These are phyloP conservation scores for Oemleria cerasiformis DNA, from an alignment of 306 rosid genomes.

Conservation along the genomic window DNA sequence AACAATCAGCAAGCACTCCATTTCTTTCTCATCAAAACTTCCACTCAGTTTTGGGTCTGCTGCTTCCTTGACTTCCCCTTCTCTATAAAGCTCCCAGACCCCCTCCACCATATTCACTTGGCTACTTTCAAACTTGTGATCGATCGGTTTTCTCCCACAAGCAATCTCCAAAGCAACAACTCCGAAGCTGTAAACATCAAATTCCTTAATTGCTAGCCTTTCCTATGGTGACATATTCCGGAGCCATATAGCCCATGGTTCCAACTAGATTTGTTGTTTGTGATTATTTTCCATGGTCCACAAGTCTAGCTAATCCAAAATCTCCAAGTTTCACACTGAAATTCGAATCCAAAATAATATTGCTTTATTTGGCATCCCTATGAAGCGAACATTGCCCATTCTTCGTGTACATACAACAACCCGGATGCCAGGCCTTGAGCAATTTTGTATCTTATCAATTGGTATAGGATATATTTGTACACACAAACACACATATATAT, in stretches of 20 bases:
- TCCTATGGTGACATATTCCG: background rate
- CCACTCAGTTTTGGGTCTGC: conserved; percentile 11
- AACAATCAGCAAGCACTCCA: conserved; percentile 9
- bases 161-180: no score
- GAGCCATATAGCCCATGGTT: background rate
- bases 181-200: background rate
- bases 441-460: conserved; percentile 22
- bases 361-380: background rate
- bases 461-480: no score
- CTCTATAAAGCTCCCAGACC: conserved; percentile 28
- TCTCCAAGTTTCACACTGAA: background rate
- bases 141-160: background rate
- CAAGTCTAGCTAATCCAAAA: conserved; percentile 1
- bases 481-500: conserved; percentile 4
- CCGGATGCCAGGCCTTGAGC: conserved; percentile 18
- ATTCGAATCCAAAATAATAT: background rate
- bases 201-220: conserved; percentile 5
- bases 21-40: conserved; percentile 1
- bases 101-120: conserved; percentile 7
- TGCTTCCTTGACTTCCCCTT: conserved; percentile 1
- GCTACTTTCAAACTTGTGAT: conserved; percentile 24
- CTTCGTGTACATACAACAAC: background rate
- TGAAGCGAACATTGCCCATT: conserved; percentile 3
- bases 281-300: background rate
- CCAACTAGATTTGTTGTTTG: background rate